phyloP scores from a whole-genome alignment of 352 stramenopile species.

The Plasmopara viticola region DNA sequence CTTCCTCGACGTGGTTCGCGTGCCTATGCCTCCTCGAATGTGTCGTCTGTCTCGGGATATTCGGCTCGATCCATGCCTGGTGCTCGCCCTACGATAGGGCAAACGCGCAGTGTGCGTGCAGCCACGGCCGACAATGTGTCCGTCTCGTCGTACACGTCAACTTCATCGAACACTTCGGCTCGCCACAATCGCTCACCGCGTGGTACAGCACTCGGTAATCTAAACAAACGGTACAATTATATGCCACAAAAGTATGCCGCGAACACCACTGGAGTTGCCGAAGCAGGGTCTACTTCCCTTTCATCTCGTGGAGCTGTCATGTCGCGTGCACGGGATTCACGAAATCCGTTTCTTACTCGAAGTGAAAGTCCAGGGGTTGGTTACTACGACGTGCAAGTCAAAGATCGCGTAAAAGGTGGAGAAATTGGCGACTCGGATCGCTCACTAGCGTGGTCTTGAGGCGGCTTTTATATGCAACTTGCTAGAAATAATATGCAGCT shows the following conservation, averaged over 20 bases:
- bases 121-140: conserved; percentile 44
- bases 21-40: conserved; percentile 55
- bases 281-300: conserved; percentile 45
- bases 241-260: conserved; percentile 53
- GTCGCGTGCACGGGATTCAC: conserved; percentile 46
- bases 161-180: conserved; percentile 34
- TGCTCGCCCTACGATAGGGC: conserved; percentile 21
- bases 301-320: conserved; percentile 69
- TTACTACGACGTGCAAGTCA: conserved; percentile 72
- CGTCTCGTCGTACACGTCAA: conserved; percentile 51
- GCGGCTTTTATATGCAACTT: too few species aligned
- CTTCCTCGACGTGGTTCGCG: conserved; percentile 37
- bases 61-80: conserved; percentile 37
- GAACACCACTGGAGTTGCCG: conserved; percentile 21
- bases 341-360: conserved; percentile 68
- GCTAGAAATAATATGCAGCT: neutral
- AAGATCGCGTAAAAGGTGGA: conserved; percentile 55
- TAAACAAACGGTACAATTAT: conserved; percentile 65
- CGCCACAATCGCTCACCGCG: conserved; percentile 29
- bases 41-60: conserved; percentile 59
- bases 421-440: conserved; percentile 75
- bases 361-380: conserved; percentile 64
- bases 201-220: conserved; percentile 36
- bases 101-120: conserved; percentile 29
- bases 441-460: conserved; percentile 52